Conservation (phyloP, 2,329 filamentous ascomycete species). For the Cordyceps tenuipes region DNA sequence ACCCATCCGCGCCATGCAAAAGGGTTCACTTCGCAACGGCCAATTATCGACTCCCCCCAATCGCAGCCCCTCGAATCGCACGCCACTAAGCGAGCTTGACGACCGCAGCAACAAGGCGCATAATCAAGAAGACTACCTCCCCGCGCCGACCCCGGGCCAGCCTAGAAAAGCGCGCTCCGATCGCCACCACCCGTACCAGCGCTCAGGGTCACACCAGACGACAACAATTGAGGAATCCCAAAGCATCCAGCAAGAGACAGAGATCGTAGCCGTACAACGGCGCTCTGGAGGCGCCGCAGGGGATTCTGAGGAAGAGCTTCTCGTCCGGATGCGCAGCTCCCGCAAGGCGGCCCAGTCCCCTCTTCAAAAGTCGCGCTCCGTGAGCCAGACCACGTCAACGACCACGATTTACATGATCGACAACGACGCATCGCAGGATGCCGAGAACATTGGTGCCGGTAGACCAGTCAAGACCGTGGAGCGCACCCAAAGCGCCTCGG, state of each 20-base stretch:
- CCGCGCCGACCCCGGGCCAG: conserved; percentile 90
- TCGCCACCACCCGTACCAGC: conserved; percentile 64
- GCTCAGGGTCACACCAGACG: conserved; percentile 38
- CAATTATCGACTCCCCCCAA: conserved; percentile 81
- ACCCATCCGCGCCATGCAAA: conserved; percentile 53
- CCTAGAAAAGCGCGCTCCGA: conserved; percentile 80
- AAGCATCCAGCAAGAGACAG: conserved; percentile 48
- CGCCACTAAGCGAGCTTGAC: conserved; percentile 90
- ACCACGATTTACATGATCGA: conserved; percentile 51
- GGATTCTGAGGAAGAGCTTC: conserved; percentile 77
- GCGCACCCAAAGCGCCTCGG: conserved; percentile 44
- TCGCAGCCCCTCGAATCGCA: conserved; percentile 63
- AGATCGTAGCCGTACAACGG: conserved; percentile 53
- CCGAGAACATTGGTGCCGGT: conserved; percentile 57
- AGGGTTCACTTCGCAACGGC: conserved; percentile 50
- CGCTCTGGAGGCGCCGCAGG: conserved; percentile 43
- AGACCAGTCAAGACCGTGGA: conserved; percentile 54
- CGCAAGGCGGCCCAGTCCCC: conserved; percentile 59
- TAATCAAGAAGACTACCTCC: conserved; percentile 82
- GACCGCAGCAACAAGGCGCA: conserved; percentile 62
- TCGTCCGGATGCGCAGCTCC: conserved; percentile 63
- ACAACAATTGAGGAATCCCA: conserved; percentile 41
- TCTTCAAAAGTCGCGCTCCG: conserved; percentile 57
- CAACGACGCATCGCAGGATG: conserved; percentile 61
- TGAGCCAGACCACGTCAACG: conserved; percentile 69